Percentiles rank a stretch among this genome's conserved stretches.
Conservation (phyloP, 2,329 filamentous ascomycete species). For the Fonsecaea monophora region DNA sequence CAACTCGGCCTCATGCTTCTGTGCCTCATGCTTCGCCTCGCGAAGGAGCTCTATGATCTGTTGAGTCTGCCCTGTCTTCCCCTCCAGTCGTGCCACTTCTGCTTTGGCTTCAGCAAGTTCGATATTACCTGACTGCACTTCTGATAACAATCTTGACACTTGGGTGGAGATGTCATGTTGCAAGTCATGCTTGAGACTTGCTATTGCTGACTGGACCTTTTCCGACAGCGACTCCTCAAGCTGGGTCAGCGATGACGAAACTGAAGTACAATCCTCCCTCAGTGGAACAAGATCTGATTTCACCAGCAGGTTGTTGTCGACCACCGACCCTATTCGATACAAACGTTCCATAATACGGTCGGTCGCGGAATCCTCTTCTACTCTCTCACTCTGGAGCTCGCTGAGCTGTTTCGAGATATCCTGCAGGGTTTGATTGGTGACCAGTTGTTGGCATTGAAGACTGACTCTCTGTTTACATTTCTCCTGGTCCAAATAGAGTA, state of each 20-base stretch:
- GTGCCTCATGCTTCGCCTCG: conserved; percentile 14
- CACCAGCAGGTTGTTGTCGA: conserved; percentile 12
- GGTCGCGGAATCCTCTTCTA: not conserved
- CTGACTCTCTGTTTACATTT: conserved; percentile 19
- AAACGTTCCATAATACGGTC: conserved; percentile 6
- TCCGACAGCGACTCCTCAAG: conserved; percentile 7
- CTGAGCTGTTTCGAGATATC: conserved; percentile 10
- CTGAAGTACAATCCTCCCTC: conserved; percentile 1
- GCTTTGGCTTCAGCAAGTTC: conserved; percentile 14
- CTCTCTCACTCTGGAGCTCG: not conserved
- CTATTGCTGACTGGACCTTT: conserved; percentile 9
- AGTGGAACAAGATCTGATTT: conserved; percentile 17
- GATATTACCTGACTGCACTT: conserved; percentile 10
- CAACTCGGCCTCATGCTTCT: not conserved
- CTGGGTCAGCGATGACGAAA: not conserved
- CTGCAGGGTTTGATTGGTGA: conserved; percentile 9
- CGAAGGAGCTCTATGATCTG: conserved; percentile 15
- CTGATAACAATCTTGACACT: not conserved
- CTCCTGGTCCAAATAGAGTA: conserved; percentile 27
- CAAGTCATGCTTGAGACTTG: conserved; percentile 15
- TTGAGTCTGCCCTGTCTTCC: conserved; percentile 12
- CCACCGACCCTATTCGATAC: conserved; percentile 4
- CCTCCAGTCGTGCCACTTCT: conserved; percentile 14
- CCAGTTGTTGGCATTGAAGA: conserved; percentile 3
- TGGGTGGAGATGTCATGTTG: conserved; percentile 10